These are phyloP conservation scores for Flaveria bidentis DNA, from an alignment of 129 eudicot species.

Conservation along the genomic window DNA sequence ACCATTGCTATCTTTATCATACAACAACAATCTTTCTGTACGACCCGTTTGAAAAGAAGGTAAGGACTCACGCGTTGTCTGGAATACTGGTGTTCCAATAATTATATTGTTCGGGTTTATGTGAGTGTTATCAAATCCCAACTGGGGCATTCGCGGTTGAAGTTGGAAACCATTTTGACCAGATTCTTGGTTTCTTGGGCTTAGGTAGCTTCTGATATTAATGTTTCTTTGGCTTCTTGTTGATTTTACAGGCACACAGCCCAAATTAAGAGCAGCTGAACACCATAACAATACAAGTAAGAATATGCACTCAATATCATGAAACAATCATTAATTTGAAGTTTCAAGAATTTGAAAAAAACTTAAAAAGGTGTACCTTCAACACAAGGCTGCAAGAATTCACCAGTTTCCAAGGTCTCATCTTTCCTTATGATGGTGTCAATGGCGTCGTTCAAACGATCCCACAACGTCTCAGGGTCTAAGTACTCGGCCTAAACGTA, in stretches of 20 bases:
- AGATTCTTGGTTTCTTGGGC: constrained; percentile 59
- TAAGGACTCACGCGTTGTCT: constrained; percentile 41
- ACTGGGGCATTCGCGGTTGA: constrained; percentile 40
- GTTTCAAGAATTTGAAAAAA: constrained; percentile 20
- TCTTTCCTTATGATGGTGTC: constrained; percentile 85
- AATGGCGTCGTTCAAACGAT: constrained; percentile 80
- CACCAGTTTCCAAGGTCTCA: constrained; percentile 78
- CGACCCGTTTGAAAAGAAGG: constrained; percentile 38
- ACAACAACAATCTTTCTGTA: constrained; percentile 45
- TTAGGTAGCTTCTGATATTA: constrained; percentile 69
- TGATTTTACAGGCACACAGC: constrained; percentile 82
- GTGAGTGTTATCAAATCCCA: constrained; percentile 33
- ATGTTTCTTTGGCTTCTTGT: constrained; percentile 79
- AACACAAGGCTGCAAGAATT: constrained; percentile 83
- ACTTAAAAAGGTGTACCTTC: constrained; percentile 57
- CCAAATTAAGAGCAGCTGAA: constrained; percentile 92
- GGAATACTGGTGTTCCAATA: constrained; percentile 65
- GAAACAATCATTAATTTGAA: background rate
- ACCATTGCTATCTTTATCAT: constrained; percentile 29
- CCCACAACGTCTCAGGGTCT: constrained; percentile 81
- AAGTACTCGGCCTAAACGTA: constrained; percentile 60
- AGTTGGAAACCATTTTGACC: constrained; percentile 44
- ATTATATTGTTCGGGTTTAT: constrained; percentile 42
- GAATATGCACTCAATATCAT: constrained; percentile 1
- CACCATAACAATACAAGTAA: constrained; percentile 21